Evolutionary conservation across 306 rosid species (phyloP), one percentile per base, ranked within the genome.

Genomic region (Myrica gale): DNA sequence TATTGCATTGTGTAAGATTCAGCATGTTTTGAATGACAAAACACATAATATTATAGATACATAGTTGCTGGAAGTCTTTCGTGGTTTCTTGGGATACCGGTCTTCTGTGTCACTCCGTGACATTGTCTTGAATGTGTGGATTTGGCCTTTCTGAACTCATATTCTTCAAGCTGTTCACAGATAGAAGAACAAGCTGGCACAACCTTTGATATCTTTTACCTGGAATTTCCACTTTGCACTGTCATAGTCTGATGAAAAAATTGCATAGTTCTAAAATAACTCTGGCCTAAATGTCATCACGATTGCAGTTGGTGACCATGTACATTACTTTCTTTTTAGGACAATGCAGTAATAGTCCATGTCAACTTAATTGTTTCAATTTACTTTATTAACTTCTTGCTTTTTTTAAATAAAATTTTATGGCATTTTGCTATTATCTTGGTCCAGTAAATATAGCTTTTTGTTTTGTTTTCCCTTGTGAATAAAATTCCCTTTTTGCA

Each of bases 401-500:
- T 48, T 9, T 9, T 20, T n/a, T 76, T 43, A 9, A 9, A 58
- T 56, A 17, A 50, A n/a, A n/a, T 20, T 23, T 73, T 75, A 6
- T 11, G 48, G 45, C 51, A 39, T 11, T 2, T 56, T 55, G 52
- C 15, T 65, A 15, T 76, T 9, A 19, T 78, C 50, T 77, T 68
- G 51, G 17, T 42, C 19, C n/a, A 8, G 45, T 60, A 23, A 62
- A 43, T 21, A 37, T 74, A 47, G 17, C 76, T 48, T 21, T 19
- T 20, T 60, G 44, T 60, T 9, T 74, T 46, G 46, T 37, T 62
- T 20, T 45, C 61, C 26, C 21, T 68, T 71, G 44, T 23, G 42
- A 37, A 81, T 78, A 75, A 69, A 32, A 44, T 16, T 58, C 51
- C 61, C 16, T 75, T 86, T 79, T 63, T 81, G 79, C 93, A 95